Evolutionary conservation across 208 protist species (phyloP), one percentile per base, ranked within the genome.

Genomic region (Angomonas ambiguus): DNA sequence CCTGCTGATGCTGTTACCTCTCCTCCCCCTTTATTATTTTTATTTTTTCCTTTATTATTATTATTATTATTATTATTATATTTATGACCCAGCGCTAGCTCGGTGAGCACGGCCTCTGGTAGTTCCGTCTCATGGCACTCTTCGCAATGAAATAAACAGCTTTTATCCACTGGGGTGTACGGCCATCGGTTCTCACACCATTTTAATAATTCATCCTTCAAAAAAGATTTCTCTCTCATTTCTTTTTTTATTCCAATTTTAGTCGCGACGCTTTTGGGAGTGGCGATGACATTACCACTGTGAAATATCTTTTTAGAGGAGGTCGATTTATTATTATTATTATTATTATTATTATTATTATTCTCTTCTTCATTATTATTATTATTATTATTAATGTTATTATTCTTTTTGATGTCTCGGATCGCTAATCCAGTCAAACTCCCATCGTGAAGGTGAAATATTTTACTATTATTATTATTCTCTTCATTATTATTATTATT

Each of bases 331-430:
- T 63, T 65, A 10, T 70, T 51, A 25, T 45, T 69, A 3, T 51
- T 53, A 11, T 22, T 34, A 25, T 8, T 20, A 25, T 51, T 62
- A 8, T 33, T 53, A 42, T 48, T 38, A 45, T 20, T 49, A 11
- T 69, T 63, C 11, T 41, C 56, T 32, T 33, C 51, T 8, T 60
- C 28, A 16, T n/a, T 28, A 18, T 32, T 35, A 30, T 34, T 38
- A 13, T 62, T 51, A 2, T 42, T 28, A 51, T 68, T 56, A 22
- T 62, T 32, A 10, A 32, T 48, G 42, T 42, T 41, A 64, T 87
- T 87, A 62, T 90, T 88, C 48, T 91, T 86, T 65, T 82, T 82
- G 22, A 91, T 56, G 57, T 93, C 87, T 0, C 83, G 79, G 65
- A 45, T 42, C 2, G 87, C 83, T 13, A 88, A 69, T 8, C 79